Evolutionary conservation across 495 filamentous ascomycete species (phyloP), one percentile per base, ranked within the genome.

Genomic region (Peziza echinospora): DNA sequence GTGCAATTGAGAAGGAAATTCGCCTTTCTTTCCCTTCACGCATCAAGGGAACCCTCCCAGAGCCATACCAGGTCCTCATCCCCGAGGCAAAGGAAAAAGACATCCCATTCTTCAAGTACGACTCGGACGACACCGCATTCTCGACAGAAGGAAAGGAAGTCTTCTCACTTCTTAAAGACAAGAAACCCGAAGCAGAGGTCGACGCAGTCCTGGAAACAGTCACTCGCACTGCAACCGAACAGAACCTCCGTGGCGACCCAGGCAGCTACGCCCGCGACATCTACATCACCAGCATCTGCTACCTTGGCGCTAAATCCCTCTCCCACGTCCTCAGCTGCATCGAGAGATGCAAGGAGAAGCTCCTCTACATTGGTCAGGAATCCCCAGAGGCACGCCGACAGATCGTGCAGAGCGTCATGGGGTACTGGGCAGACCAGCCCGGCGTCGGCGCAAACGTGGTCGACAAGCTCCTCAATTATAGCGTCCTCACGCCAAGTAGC

Each of bases 381-480:
- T 87, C 82, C 0, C 71, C 78, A 34, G 65, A 65, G 19, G 84
- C 84, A 2, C 75, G 83, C 17, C 71, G 72, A 46, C 91, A 99
- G 60, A 92, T 99, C 51, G 81, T 96, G 49, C 71, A 75, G 9
- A 81, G 80, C 7, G 87, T 94, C 24, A 78, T 94, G 67, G 73
- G 77, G 11, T 96, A 93, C 65, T 99, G 89, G 89, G 70, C 71
- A 30, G 78, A 86, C 46, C 89, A 96, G 52, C 84, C 89, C 0
- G 89, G 89, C 25, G 77, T 93, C 37, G 91, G 85, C 24, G 78
- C 94, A 55, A 81, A 80, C 54, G 86, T 99, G 54, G 71, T 96
- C 47, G 89, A 99, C 67, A 96, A 93, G 64, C 70, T 99, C 3
- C 77, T 99, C 23, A 99, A 99, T 60, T 99, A 96, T 66, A 84